Percentiles rank a stretch among this genome's conserved stretches.
Conservation (phyloP, 371 early-diverging fungal species). For the Neoconidiobolus thromboides region DNA sequence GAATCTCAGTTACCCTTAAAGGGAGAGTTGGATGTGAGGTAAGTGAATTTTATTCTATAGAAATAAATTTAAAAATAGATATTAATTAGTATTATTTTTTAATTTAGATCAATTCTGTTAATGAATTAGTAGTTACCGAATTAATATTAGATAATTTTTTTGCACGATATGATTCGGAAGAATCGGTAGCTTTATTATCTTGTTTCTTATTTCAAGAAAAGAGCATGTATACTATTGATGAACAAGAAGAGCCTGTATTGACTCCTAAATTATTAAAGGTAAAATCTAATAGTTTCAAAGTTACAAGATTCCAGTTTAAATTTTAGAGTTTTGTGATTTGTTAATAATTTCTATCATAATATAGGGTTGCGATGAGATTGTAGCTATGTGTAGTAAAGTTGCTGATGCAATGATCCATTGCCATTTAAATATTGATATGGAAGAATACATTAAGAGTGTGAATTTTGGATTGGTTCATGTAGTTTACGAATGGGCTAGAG, state of each 20-base stretch:
- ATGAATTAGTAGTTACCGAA: constrained; percentile 94
- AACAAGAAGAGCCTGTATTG: no score
- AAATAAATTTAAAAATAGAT: no score
- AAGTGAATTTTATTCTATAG: no score
- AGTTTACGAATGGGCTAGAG: constrained; percentile 96
- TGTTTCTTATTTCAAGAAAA: constrained; percentile 95
- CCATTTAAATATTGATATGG: constrained; percentile 31
- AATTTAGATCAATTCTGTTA: constrained; percentile 63
- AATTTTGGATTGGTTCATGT: constrained; percentile 88
- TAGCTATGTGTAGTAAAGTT: constrained; percentile 42
- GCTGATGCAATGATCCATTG: constrained; percentile 52
- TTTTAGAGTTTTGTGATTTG: neutral
- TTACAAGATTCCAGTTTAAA: no score
- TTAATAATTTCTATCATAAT: constrained; percentile 12
- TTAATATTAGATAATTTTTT: constrained; percentile 93
- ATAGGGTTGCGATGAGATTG: constrained; percentile 33
- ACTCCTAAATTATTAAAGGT: no score
- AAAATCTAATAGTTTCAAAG: no score
- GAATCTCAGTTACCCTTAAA: constrained; percentile 76
- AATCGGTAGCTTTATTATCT: constrained; percentile 88
- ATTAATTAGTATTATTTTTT: no score
- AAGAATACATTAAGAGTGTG: constrained; percentile 31
- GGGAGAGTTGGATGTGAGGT: constrained; percentile 98
- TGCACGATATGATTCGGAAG: constrained; percentile 70
- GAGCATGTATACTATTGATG: constrained; percentile 1